These are phyloP conservation scores for Aspergillus sergii DNA, from an alignment of 2,329 filamentous ascomycete genomes.

Conservation along the genomic window DNA sequence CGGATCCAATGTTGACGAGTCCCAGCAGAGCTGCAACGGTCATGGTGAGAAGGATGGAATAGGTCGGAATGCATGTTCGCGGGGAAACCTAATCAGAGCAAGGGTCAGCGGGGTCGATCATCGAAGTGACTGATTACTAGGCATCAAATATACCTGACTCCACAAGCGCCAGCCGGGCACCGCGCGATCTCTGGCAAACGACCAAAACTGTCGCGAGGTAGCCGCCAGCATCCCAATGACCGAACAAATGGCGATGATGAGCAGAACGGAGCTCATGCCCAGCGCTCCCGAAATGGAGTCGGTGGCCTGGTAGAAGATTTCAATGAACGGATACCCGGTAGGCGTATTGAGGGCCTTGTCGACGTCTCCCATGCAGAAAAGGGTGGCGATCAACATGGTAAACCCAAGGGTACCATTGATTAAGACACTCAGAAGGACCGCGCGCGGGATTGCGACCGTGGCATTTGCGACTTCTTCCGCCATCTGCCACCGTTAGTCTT, in stretches of 20 bases:
- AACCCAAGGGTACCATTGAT: conserved; percentile 43
- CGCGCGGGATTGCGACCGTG: conserved; percentile 36
- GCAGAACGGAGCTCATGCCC: conserved; percentile 30
- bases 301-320: conserved; percentile 36
- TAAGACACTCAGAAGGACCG: conserved; percentile 40
- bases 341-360: conserved; percentile 26
- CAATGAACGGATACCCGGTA: conserved; percentile 41
- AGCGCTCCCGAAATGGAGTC: conserved; percentile 28
- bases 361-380: conserved; percentile 42
- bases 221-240: conserved; percentile 45
- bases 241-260: conserved; percentile 33
- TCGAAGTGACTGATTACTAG: not conserved
- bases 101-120: not conserved
- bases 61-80: conserved; percentile 29
- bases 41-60: conserved; percentile 29
- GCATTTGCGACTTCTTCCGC: conserved; percentile 47
- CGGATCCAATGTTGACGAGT: conserved; percentile 38
- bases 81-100: conserved; percentile 21
- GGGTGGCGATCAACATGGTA: conserved; percentile 40
- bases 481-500: conserved; percentile 24
- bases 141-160: conserved; percentile 26
- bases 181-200: conserved; percentile 30
- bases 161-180: conserved; percentile 32
- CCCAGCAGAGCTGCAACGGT: conserved; percentile 32
- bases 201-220: conserved; percentile 46